Percentiles rank a stretch among this genome's conserved stretches.
Evolutionary conservation across 768 basidiomycete species (phyloP).

Genomic region (Coprinellus aureogranulatus): DNA sequence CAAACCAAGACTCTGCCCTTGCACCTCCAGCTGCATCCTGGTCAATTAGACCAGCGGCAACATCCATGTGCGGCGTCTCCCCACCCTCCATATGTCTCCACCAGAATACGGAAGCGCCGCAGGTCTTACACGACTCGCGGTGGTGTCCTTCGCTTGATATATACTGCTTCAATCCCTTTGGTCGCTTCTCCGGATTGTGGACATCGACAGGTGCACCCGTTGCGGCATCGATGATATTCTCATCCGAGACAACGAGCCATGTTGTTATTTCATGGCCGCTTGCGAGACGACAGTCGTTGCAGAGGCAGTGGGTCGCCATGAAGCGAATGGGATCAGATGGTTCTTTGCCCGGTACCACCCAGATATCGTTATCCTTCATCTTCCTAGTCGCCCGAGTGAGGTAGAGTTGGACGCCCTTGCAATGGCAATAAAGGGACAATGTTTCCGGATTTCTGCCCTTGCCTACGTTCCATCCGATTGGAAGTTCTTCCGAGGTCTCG

Average conservation of each 20-base stretch:
- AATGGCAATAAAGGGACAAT: constrained; percentile 13
- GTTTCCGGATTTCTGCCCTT: neutral
- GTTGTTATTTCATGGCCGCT: constrained; percentile 25
- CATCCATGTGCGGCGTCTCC: constrained; percentile 4
- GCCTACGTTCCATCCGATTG: constrained; percentile 18
- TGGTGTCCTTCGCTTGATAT: constrained; percentile 14
- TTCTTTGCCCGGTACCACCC: constrained; percentile 20
- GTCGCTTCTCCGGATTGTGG: constrained; percentile 2
- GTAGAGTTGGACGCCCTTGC: constrained; percentile 13
- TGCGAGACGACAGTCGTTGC: constrained; percentile 22
- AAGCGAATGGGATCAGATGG: constrained; percentile 19
- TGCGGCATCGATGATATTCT: constrained; percentile 16
- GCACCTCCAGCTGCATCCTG: constrained; percentile 7
- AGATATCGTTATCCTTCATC: constrained; percentile 21
- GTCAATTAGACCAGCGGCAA: constrained; percentile 4
- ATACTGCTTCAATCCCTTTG: constrained; percentile 14
- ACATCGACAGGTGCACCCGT: constrained; percentile 14
- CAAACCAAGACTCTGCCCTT: constrained; percentile 9
- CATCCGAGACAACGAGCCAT: constrained; percentile 22
- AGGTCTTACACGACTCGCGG: constrained; percentile 18
- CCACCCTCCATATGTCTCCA: constrained; percentile 11
- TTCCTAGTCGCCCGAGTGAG: constrained; percentile 11
- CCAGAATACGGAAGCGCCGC: constrained; percentile 19
- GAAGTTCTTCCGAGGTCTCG: constrained; percentile 11
- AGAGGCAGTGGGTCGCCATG: constrained; percentile 26